Evolutionary conservation across 2,329 filamentous ascomycete genomes (phyloP).

Genomic region (Fusarium illudens): DNA sequence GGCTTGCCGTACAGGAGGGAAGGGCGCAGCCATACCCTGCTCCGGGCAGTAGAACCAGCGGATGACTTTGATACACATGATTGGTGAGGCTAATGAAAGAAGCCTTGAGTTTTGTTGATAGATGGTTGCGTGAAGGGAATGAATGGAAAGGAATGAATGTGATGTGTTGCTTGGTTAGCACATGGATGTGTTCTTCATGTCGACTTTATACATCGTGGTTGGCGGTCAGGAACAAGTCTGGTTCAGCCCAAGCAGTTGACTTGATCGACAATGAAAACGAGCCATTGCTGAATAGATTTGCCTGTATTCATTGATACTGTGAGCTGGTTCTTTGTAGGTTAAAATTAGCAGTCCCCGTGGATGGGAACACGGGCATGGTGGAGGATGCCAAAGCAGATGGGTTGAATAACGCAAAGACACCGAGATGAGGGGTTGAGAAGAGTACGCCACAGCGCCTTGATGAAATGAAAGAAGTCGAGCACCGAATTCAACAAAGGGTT

Average conservation of each 20-base stretch:
- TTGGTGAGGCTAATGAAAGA: neutral
- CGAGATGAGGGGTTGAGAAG: neutral
- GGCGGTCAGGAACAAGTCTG: neutral
- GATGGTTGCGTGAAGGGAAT: neutral
- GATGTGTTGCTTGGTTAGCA: neutral
- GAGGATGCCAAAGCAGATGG: neutral
- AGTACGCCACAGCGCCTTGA: neutral
- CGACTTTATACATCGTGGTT: neutral
- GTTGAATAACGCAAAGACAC: neutral
- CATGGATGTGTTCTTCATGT: neutral
- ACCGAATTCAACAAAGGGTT: neutral
- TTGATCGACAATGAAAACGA: neutral
- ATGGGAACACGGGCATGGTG: neutral
- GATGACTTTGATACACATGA: slow-evolving; percentile 27
- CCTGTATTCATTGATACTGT: neutral
- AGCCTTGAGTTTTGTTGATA: neutral
- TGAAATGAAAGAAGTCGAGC: neutral
- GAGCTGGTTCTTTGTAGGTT: neutral
- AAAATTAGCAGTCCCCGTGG: neutral
- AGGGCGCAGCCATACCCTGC: neutral
- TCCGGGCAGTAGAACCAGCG: slow-evolving; percentile 28
- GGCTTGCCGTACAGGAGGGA: neutral
- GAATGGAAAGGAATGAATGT: neutral
- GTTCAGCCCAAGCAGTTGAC: neutral
- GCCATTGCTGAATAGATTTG: neutral